Evolutionary conservation across 306 rosid genomes (phyloP), one percentile per base, ranked within the genome.

Genomic region (Acmispon strigosus): DNA sequence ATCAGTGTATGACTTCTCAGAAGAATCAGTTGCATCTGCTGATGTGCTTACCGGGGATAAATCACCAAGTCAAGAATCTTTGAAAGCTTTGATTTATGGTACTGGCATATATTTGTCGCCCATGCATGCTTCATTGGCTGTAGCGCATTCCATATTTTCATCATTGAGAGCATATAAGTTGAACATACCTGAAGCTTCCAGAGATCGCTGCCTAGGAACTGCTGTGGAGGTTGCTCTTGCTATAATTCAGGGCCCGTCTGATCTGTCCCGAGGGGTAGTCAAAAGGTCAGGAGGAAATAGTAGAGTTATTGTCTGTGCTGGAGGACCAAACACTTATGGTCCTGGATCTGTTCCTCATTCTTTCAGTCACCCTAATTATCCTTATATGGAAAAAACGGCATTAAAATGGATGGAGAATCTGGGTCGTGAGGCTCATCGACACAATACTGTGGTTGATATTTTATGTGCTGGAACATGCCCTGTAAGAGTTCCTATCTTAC

Each of bases 381-480:
- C 92, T 20, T 86, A 91, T 76, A 84, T 86, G 97, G 99, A 94
- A 78, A 94, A 87, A 82, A 82, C 84, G n/a, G 96, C 99, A 5
- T 67, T 91, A 66, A 94, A 85, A 76, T 89, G 96, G 96, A 94
- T 89, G 97, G 97, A 94, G 60, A 85, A 86, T 77, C 85, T 94
- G 52, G 99, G 99, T 57, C 86, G 66, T 41, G 91, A 87, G 86
- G 96, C 95, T 75, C 91, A 86, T 84, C 82, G 81, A 53, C 96
- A 87, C 75, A 85, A 81, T 81, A 83, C 89, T 5, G 82, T 91
- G 17, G 87, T 94, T 79, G 99, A 94, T 74, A 79, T 94, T 84
- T 84, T 94, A 70, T 94, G 99, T 63, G 99, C 99, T 78, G 99
- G 99, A 72, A 89, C 94, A 7, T 94, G 99, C 86, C 97, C 99